A percentile compares a stretch with the other conserved stretches of the same genome.
These are phyloP conservation scores for Artemisia tridentata DNA, from an alignment of 129 eudicot genomes.

Conservation along the genomic window DNA sequence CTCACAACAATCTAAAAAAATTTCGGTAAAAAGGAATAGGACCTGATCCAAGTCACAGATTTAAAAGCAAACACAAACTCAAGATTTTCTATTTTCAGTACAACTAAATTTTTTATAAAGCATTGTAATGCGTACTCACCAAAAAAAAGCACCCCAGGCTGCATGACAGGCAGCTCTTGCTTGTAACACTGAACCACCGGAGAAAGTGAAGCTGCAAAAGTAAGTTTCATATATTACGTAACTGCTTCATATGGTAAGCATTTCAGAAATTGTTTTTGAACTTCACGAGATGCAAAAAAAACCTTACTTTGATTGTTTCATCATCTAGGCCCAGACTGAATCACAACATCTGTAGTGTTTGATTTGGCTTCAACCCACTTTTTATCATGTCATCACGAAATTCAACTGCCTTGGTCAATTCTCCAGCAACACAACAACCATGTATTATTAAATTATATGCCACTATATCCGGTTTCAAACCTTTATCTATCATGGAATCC, in stretches of 20 bases:
- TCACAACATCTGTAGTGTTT: constrained; percentile 2
- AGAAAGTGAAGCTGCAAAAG: constrained; percentile 9
- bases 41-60: background rate
- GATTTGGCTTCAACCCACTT: constrained; percentile 58
- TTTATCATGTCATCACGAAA: constrained; percentile 71
- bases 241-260: background rate
- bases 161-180: constrained; percentile 10
- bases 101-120: background rate
- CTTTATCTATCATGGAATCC: constrained; percentile 66
- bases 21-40: background rate
- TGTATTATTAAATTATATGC: constrained; percentile 68
- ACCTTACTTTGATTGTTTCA: constrained; percentile 23
- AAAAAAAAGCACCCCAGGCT: constrained; percentile 8
- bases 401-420: constrained; percentile 54
- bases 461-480: constrained; percentile 67
- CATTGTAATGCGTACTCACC: constrained; percentile 8
- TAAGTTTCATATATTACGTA: background rate
- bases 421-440: constrained; percentile 72
- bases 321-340: background rate
- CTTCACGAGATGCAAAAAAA: constrained; percentile 4
- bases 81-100: background rate
- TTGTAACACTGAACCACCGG: constrained; percentile 9
- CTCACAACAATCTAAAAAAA: background rate
- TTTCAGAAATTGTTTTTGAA: background rate
- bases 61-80: too few species aligned